Conservation (phyloP, 371 early-diverging fungal species). For the Funneliformis caledonium region DNA sequence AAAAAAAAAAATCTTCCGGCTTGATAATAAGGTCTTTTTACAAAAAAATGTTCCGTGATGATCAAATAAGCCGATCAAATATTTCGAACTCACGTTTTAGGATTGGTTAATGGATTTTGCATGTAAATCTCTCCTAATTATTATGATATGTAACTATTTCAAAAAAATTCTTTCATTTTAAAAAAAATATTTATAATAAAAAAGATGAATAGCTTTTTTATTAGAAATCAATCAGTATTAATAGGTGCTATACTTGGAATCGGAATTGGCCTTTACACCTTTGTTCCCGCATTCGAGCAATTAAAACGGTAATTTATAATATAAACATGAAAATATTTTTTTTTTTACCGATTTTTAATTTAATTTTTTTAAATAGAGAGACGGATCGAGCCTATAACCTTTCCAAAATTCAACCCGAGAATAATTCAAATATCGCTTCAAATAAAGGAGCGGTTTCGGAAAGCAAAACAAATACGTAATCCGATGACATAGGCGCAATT, state of each 20-base stretch:
- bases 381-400: not conserved
- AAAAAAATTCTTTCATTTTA: too few species aligned
- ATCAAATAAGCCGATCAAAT: too few species aligned
- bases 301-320: not conserved
- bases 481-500: not conserved
- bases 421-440: not conserved
- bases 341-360: not conserved
- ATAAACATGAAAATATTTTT: not conserved
- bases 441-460: not conserved
- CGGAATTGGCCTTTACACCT: not conserved
- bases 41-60: too few species aligned
- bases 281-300: not conserved
- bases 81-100: too few species aligned
- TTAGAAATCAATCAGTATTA: not conserved
- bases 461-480: not conserved
- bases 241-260: not conserved
- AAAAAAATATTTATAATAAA: not conserved
- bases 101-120: too few species aligned
- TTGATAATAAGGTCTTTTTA: too few species aligned
- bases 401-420: not conserved
- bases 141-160: too few species aligned
- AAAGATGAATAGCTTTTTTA: constrained; percentile 4
- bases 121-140: too few species aligned
- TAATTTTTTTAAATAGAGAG: not conserved
- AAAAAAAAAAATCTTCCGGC: too few species aligned